These are phyloP conservation scores for Corymbia maculata DNA, from an alignment of 345 rosid genomes.

Conservation along the genomic window DNA sequence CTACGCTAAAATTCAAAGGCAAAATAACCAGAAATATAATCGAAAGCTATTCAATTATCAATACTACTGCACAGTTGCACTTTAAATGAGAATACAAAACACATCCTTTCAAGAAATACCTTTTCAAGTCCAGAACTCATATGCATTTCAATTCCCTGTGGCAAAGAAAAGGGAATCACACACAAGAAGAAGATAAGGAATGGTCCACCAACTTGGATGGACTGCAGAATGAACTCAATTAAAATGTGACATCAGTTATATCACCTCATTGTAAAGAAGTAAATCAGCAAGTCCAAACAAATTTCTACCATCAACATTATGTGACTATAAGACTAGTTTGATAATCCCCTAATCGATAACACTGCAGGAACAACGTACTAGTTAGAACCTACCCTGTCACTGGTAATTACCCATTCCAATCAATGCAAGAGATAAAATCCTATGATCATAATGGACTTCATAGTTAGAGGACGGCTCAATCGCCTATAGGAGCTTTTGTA, in stretches of 20 bases:
- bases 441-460: background rate
- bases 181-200: background rate
- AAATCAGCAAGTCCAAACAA: background rate
- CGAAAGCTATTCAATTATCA: background rate
- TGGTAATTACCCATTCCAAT: background rate
- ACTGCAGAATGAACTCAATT: background rate
- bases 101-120: slow-evolving; percentile 31
- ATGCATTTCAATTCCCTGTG: slow-evolving; percentile 93
- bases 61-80: background rate
- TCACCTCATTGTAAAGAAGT: background rate
- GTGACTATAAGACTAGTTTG: background rate
- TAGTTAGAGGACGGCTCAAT: background rate
- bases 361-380: background rate
- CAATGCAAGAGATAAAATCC: background rate
- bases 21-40: slow-evolving; percentile 25
- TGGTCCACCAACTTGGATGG: background rate
- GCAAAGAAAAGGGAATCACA: background rate
- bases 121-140: slow-evolving; percentile 70
- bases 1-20: slow-evolving; percentile 69
- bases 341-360: background rate
- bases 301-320: background rate
- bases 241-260: background rate
- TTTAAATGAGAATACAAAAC: background rate
- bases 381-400: background rate
- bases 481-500: background rate